Base-by-base conservation (phyloP, 768 basidiomycete species). In the Sarcodon sp. region DNA sequence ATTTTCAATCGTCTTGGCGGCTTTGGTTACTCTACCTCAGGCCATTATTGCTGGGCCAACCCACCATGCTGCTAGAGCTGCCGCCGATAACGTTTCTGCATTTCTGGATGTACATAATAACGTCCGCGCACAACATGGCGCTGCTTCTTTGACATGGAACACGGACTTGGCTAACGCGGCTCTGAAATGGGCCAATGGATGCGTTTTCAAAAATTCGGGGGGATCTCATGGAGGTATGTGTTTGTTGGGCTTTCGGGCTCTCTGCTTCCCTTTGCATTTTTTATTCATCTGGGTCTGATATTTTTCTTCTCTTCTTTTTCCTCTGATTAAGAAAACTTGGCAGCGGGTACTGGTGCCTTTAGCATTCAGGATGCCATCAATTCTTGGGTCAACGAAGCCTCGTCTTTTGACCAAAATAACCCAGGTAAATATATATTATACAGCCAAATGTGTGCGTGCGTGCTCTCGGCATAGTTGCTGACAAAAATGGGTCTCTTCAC, bases 141-240 rank as follows among this genome's bases (percentile, higher is more conserved):
- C 87, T 15, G 43, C 60, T 0, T 51, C 72, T 7, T 64, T 91
- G 43, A 74, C 73, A 0, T 91, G 86, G 85, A 79, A 67, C 59
- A 64, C 76, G 47, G 60, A 63, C 3, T 60, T 83, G 36, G 80
- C 83, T 0, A 57, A 60, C n/a, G 75, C 73, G 50, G 88, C 87
- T 6, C 76, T 80, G 57, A 58, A 71, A 48, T 86, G 83, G 80
- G 83, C 84, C 3, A 69, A 79, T 53, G 63, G 64, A 11, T 91
- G 88, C 58, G 57, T 69, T 3, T 86, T 82, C 61, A 33, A 77
- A 52, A 87, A 91, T 59, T 83, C 82, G 11, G 73, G 73, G 18
- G 83, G 83, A 27, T 61, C 66, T 21, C 70, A 85, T 33, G 83
- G 83, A 4, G 80, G 78, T 81, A 50, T 15, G 53, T 54, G 12